phyloP scores from a whole-genome alignment of 2,329 filamentous ascomycete genomes.

The Zasmidium cellare region DNA sequence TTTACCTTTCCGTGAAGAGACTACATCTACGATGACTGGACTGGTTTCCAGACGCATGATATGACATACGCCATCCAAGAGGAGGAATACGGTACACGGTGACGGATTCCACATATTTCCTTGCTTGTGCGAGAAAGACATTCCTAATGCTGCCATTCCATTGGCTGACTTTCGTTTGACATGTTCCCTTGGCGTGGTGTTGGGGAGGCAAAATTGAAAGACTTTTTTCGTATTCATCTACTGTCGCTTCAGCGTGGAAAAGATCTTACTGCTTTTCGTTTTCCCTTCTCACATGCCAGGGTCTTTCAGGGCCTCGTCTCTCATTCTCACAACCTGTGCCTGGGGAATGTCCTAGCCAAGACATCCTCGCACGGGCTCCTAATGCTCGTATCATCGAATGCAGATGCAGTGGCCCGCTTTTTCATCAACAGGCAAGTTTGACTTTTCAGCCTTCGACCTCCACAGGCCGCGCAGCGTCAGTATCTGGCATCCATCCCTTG shows the following conservation, averaged over 20 bases:
- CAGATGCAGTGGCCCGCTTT: too few species aligned
- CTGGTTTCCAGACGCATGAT: neutral
- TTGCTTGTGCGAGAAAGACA: neutral
- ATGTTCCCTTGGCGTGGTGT: neutral
- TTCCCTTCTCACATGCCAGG: too few species aligned
- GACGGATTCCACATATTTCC: neutral
- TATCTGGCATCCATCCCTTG: conserved; percentile 87
- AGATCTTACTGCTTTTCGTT: too few species aligned
- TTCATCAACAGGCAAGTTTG: too few species aligned
- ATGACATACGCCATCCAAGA: too few species aligned
- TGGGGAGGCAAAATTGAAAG: neutral
- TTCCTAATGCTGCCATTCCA: neutral
- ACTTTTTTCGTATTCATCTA: neutral
- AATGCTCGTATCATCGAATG: too few species aligned
- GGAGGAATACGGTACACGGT: neutral
- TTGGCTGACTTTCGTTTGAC: neutral
- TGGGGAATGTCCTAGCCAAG: too few species aligned
- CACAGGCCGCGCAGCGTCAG: conserved; percentile 41
- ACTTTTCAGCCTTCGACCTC: conserved; percentile 43
- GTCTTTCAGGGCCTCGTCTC: too few species aligned
- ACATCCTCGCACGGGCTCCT: too few species aligned
- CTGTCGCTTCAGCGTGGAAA: neutral
- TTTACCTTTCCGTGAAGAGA: too few species aligned
- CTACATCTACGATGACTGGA: conserved; percentile 32
- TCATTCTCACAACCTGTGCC: too few species aligned